Conservation (phyloP, 768 basidiomycete species). For the Serendipita vermifera region DNA sequence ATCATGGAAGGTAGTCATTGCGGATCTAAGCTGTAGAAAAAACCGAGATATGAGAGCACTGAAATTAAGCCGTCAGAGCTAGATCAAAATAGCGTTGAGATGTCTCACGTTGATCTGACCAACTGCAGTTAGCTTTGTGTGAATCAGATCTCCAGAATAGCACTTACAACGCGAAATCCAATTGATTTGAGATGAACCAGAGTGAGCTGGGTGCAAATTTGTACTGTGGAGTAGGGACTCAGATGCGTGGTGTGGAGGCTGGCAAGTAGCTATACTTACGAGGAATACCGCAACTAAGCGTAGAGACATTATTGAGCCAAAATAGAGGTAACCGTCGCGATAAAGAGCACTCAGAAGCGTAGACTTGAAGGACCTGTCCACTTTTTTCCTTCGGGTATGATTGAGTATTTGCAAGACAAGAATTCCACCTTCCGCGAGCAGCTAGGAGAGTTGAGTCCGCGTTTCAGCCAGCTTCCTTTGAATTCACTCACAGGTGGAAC, state of each 20-base stretch:
- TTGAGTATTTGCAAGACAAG: neutral
- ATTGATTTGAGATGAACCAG: neutral
- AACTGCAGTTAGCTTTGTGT: neutral
- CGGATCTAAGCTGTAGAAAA: neutral
- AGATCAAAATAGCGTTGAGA: no score
- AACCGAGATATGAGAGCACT: conserved; percentile 1
- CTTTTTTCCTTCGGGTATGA: neutral
- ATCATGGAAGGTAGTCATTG: no score
- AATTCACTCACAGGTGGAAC: neutral
- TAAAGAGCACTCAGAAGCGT: neutral
- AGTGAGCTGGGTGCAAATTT: neutral
- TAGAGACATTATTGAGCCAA: neutral
- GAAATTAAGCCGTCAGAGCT: no score
- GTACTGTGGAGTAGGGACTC: no score
- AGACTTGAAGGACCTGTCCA: neutral
- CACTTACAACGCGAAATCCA: neutral
- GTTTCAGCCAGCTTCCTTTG: no score
- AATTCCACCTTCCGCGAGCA: neutral
- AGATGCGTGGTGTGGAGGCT: no score
- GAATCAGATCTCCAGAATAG: no score
- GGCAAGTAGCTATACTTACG: neutral
- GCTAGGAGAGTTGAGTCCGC: neutral
- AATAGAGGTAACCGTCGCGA: neutral
- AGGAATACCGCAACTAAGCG: neutral
- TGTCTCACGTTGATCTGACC: no score